These are phyloP conservation scores for Fistulifera pelliculosa DNA, from an alignment of 108 stramenopile species.

Conservation along the genomic window DNA sequence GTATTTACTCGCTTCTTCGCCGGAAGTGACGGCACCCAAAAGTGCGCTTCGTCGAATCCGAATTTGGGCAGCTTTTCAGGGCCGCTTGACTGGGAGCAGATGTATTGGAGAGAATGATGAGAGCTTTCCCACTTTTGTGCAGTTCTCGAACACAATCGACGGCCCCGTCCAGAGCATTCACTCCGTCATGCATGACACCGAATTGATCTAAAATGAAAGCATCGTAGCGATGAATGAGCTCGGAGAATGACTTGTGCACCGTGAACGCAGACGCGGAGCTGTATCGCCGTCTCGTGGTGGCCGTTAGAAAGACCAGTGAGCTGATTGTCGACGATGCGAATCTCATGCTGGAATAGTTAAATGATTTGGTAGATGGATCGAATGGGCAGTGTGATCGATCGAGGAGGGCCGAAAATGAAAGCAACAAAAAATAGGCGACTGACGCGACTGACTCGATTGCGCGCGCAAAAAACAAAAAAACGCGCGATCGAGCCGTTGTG, in stretches of 20 bases:
- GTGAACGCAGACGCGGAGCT: neutral
- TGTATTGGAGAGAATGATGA: slow-evolving; percentile 80
- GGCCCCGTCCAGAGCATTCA: slow-evolving; percentile 44
- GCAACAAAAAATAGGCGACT: no score
- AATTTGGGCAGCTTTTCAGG: slow-evolving; percentile 41
- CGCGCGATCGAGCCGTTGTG: no score
- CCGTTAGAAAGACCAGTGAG: no score
- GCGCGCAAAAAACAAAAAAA: no score
- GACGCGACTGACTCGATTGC: no score
- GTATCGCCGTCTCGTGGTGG: no score
- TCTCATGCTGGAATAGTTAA: no score
- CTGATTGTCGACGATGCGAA: no score
- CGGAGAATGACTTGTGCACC: slow-evolving; percentile 2
- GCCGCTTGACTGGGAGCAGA: slow-evolving; percentile 43
- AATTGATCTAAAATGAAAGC: slow-evolving; percentile 88
- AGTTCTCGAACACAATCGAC: slow-evolving; percentile 44
- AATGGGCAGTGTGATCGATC: no score
- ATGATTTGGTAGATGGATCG: no score
- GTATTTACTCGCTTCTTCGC: slow-evolving; percentile 46
- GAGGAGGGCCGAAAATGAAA: no score
- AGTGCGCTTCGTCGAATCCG: slow-evolving; percentile 52
- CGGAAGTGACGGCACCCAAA: slow-evolving; percentile 76
- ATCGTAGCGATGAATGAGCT: slow-evolving; percentile 41
- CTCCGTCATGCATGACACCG: slow-evolving; percentile 86
- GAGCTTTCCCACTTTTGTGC: slow-evolving; percentile 37